These are phyloP conservation scores for Moesziomyces antarcticus DNA, from an alignment of 1,284 basidiomycete genomes.

Conservation along the genomic window DNA sequence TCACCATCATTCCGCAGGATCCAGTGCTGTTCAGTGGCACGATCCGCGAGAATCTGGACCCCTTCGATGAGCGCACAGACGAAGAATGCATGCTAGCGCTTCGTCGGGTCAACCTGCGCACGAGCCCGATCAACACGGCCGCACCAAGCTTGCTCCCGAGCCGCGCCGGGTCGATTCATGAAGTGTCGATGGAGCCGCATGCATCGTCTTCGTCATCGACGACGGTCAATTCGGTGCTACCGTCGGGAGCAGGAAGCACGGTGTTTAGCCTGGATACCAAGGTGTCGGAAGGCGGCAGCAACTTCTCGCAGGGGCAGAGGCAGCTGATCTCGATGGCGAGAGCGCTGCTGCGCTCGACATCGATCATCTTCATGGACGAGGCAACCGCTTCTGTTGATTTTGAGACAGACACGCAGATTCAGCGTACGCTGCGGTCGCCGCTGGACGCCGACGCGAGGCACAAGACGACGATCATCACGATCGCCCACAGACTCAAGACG, in stretches of 20 bases:
- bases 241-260: constrained; percentile 3
- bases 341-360: constrained; percentile 56
- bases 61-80: constrained; percentile 53
- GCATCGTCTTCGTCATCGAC: constrained; percentile 18
- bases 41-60: constrained; percentile 55
- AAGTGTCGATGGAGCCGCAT: constrained; percentile 4
- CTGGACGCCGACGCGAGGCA: constrained; percentile 16
- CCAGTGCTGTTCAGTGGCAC: constrained; percentile 62
- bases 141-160: constrained; percentile 24
- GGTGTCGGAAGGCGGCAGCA: constrained; percentile 62
- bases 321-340: constrained; percentile 65
- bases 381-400: constrained; percentile 64
- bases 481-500: constrained; percentile 74
- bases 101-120: constrained; percentile 37
- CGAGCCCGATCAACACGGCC: constrained; percentile 24
- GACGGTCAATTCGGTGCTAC: constrained; percentile 13
- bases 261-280: constrained; percentile 42
- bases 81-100: constrained; percentile 46
- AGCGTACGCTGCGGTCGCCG: constrained; percentile 76
- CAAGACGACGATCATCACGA: constrained; percentile 79
- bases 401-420: constrained; percentile 71
- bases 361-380: constrained; percentile 66
- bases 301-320: constrained; percentile 64
- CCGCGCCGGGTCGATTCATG: constrained; percentile 23
- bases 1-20: constrained; percentile 71